Evolutionary conservation across 495 filamentous ascomycete genomes (phyloP).

Genomic region (Xanthoparmelia taractica): DNA sequence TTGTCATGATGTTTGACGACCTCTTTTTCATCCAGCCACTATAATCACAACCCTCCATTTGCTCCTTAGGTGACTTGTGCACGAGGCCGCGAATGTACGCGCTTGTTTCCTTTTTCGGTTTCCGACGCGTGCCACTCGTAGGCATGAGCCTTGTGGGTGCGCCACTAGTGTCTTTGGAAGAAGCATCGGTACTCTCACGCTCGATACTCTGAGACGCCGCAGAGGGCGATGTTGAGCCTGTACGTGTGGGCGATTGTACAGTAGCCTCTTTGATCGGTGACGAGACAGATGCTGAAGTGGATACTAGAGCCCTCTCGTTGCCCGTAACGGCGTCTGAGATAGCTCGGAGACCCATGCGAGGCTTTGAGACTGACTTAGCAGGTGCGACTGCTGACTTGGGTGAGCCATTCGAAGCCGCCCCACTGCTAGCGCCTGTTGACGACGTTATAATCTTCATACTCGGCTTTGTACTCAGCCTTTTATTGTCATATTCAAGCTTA

Average conservation of each 20-base stretch:
- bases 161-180: conserved; percentile 55
- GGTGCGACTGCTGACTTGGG: conserved; percentile 38
- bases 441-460: conserved; percentile 39
- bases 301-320: conserved; percentile 47
- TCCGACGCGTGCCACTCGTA: conserved; percentile 42
- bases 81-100: conserved; percentile 84
- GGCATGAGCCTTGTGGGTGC: conserved; percentile 39
- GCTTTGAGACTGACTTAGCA: conserved; percentile 41
- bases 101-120: conserved; percentile 89
- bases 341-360: conserved; percentile 60
- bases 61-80: conserved; percentile 73
- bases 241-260: conserved; percentile 59
- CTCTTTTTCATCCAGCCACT: conserved; percentile 99
- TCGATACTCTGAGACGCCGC: conserved; percentile 71
- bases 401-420: conserved; percentile 45
- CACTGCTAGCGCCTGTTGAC: conserved; percentile 43
- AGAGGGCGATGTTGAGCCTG: conserved; percentile 82
- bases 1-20: conserved; percentile 87
- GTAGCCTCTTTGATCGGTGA: conserved; percentile 59
- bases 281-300: conserved; percentile 42
- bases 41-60: conserved; percentile 82
- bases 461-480: conserved; percentile 23
- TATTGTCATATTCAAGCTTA: conserved; percentile 50
- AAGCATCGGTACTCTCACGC: conserved; percentile 55
- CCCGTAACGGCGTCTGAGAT: conserved; percentile 74